Evolutionary conservation across 768 basidiomycete species (phyloP).

Genomic region (Mrakia blollopis): DNA sequence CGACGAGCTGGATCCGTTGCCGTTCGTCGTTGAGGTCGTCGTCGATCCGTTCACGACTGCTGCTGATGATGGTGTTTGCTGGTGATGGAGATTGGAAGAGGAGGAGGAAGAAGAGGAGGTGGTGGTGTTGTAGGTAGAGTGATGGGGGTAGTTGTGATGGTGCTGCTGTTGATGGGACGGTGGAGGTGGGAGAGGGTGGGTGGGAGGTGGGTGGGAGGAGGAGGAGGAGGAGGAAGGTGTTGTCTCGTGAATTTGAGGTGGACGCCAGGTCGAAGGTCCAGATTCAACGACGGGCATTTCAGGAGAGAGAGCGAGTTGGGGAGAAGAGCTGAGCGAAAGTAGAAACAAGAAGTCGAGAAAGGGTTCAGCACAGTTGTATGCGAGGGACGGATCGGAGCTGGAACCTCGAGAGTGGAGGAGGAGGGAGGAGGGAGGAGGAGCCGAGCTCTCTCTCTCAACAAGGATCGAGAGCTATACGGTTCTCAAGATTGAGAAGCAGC

Average conservation of each 20-base stretch:
- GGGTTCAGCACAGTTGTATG: not conserved
- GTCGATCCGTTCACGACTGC: slow-evolving; percentile 2
- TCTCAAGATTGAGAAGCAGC: not conserved
- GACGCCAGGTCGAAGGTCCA: slow-evolving; percentile 11
- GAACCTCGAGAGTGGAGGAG: not conserved
- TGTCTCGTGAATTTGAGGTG: not conserved
- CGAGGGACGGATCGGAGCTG: not conserved
- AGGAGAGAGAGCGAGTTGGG: not conserved
- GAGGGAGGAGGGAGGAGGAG: not conserved
- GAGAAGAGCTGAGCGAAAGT: not conserved
- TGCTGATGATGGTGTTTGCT: not conserved
- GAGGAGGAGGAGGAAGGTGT: not conserved
- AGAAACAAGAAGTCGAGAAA: not conserved
- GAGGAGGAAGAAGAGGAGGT: not conserved
- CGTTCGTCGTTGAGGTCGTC: slow-evolving; percentile 6
- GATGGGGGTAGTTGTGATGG: too few relatives aligned
- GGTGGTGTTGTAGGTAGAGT: too few relatives aligned
- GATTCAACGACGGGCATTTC: slow-evolving; percentile 17
- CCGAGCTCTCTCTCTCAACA: not conserved
- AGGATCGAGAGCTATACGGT: not conserved
- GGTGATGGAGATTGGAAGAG: not conserved
- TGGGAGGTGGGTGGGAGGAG: not conserved
- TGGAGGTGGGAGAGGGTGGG: not conserved
- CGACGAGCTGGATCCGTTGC: not conserved
- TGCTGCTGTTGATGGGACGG: not conserved